Base-by-base conservation (phyloP, 2,329 filamentous ascomycete species). In the Colletotrichum australisinense region DNA sequence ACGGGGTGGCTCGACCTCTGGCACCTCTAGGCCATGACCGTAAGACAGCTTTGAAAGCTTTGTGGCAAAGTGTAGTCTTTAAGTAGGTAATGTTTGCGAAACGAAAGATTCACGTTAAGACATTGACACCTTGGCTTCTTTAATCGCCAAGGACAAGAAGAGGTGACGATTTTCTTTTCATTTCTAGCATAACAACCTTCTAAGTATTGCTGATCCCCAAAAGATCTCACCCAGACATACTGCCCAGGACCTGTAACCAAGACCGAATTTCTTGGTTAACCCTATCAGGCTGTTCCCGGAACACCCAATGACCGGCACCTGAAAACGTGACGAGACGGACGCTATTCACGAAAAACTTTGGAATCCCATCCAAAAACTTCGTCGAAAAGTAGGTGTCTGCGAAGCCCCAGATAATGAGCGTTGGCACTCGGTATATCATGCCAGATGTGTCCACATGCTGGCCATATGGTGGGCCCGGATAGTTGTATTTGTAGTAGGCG, bases 231-330 rank as follows among this genome's bases (percentile, higher is more conserved):
- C 16, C 38, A 0, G 5, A 16, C 6, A 42, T 16, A 16, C 16
- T 7, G 38, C 5, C 38, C 32, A 32, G 55, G 9, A 32, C 16
- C 4, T 22, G 26, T 32, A 63, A n/a, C 38, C 59, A 63, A n/a
- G 59, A 63, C 32, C 24, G 46, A 19, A 63, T 63, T n/a, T 63
- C 59, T n/a, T 28, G 24, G 35, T 63, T 63, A 35, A 63, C 14
- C 28, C 26, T 35, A 46, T 26, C 38, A 11, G 38, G 35, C 59
- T 63, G 32, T 3, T 63, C 24, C 8, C 38, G 38, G 38, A 52
- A 63, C n/a, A 24, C 14, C 38, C 38, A 63, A 24, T 63, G 59
- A 16, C 35, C 59, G 12, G 35, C 59, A 5, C 22, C 22, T 8
- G 59, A 24, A 12, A 52, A 26, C 11, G 55, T 32, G 28, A 57